phyloP scores from a whole-genome alignment of 371 early-diverging fungal genomes.

The Nematocida parisii region DNA sequence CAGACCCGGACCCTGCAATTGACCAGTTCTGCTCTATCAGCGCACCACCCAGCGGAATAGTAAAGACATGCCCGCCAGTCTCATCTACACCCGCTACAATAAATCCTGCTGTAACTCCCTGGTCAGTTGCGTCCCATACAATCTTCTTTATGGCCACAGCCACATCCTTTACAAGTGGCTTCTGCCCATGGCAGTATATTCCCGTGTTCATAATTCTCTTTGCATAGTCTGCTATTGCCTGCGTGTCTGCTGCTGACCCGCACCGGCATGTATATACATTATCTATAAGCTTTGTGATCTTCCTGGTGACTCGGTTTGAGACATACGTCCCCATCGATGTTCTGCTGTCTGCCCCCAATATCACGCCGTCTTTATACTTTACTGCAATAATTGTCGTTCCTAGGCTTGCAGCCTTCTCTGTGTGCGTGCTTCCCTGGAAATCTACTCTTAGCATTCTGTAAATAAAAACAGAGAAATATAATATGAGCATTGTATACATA shows the following conservation, averaged over 20 bases:
- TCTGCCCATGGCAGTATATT: constrained; percentile 73
- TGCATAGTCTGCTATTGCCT: constrained; percentile 89
- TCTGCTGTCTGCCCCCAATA: constrained; percentile 95
- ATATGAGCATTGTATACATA: constrained; percentile 50
- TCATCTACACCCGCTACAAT: constrained; percentile 97
- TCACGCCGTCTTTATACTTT: constrained; percentile 84
- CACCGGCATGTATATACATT: constrained; percentile 90
- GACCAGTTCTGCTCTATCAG: constrained; percentile 84
- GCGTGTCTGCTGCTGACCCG: constrained; percentile 97
- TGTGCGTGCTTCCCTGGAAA: not conserved
- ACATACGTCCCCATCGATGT: constrained; percentile 92
- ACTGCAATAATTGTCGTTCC: constrained; percentile 97
- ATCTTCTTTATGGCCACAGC: constrained; percentile 84
- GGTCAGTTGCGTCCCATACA: constrained; percentile 79
- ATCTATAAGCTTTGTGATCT: constrained; percentile 90
- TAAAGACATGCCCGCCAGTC: constrained; percentile 75
- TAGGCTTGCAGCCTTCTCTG: constrained; percentile 58
- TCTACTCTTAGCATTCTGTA: constrained; percentile 31
- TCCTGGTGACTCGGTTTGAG: constrained; percentile 84
- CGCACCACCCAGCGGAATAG: constrained; percentile 87
- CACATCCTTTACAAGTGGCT: constrained; percentile 80
- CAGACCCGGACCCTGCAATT: constrained; percentile 91
- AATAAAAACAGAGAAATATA: constrained; percentile 44
- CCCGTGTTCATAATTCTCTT: constrained; percentile 75
- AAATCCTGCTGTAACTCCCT: constrained; percentile 83